Conservation (phyloP, 2,329 filamentous ascomycete genomes). For the Ophiostoma australiae region DNA sequence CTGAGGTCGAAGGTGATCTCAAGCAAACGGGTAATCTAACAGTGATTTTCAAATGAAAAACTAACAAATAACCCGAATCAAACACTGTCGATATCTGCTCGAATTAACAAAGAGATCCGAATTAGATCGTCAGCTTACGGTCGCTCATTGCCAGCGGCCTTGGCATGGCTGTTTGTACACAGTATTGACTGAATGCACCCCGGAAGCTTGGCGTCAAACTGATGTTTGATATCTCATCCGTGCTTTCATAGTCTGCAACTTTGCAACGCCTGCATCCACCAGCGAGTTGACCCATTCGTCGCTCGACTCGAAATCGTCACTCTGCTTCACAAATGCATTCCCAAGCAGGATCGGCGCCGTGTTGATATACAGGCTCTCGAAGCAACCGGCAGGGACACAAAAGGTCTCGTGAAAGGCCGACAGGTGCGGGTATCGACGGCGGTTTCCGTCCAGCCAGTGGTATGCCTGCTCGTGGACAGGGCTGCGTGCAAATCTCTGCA, state of each 20-base stretch:
- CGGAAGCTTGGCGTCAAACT: neutral
- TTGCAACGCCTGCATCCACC: constrained; percentile 23
- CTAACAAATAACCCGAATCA: too few relatives aligned
- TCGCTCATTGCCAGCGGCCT: neutral
- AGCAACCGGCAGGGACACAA: constrained; percentile 23
- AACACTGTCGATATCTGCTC: too few relatives aligned
- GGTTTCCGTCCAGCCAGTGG: constrained; percentile 22
- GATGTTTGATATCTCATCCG: constrained; percentile 3
- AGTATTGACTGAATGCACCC: neutral
- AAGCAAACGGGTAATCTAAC: too few relatives aligned
- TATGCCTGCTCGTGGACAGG: constrained; percentile 22
- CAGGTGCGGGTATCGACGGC: constrained; percentile 20
- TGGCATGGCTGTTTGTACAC: neutral
- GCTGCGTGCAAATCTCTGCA: constrained; percentile 27
- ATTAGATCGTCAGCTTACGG: too few relatives aligned
- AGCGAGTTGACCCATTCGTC: constrained; percentile 23
- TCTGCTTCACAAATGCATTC: neutral
- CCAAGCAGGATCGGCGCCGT: constrained; percentile 26
- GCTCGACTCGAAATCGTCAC: neutral
- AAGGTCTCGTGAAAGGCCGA: constrained; percentile 29
- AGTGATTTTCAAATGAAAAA: too few relatives aligned
- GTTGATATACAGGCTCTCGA: constrained; percentile 28
- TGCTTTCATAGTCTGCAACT: constrained; percentile 24
- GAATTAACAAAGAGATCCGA: too few relatives aligned
- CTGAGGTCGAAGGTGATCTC: too few relatives aligned